A percentile compares a stretch with the other conserved stretches of the same genome.
Evolutionary conservation across 495 filamentous ascomycete genomes (phyloP).

Genomic region (Schizothecium vesticola): DNA sequence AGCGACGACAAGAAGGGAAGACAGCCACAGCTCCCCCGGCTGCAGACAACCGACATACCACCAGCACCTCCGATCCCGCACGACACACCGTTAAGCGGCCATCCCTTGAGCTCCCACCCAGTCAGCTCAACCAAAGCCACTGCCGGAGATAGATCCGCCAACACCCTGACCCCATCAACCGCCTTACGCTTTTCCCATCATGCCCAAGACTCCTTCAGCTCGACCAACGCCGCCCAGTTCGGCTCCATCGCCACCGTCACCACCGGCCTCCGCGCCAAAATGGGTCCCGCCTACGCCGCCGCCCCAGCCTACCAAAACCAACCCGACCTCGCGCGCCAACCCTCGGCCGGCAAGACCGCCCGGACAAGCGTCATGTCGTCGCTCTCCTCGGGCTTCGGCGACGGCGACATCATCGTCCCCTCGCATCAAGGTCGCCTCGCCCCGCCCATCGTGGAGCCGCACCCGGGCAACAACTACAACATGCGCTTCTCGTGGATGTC

Average conservation of each 20-base stretch:
- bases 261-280: constrained; percentile 20
- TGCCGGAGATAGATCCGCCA: background rate
- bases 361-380: constrained; percentile 43
- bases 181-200: constrained; percentile 9
- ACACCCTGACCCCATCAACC: constrained; percentile 2
- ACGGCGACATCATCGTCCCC: constrained; percentile 42
- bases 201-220: constrained; percentile 26
- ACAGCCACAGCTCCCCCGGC: constrained; percentile 1
- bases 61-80: background rate
- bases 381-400: constrained; percentile 51
- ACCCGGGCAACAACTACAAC: constrained; percentile 10
- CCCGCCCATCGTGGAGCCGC: constrained; percentile 12
- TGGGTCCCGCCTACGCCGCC: constrained; percentile 23
- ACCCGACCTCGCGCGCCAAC: constrained; percentile 32
- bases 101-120: constrained; percentile 1
- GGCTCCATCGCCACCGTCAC: constrained; percentile 18
- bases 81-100: background rate
- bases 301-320: constrained; percentile 33
- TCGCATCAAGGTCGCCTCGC: constrained; percentile 8
- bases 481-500: constrained; percentile 39
- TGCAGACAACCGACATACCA: background rate
- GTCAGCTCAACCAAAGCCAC: background rate
- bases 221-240: constrained; percentile 29
- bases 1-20: constrained; percentile 6
- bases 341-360: constrained; percentile 28